Evolutionary conservation across 495 filamentous ascomycete genomes (phyloP).

Genomic region (Penicillium mononematosum): DNA sequence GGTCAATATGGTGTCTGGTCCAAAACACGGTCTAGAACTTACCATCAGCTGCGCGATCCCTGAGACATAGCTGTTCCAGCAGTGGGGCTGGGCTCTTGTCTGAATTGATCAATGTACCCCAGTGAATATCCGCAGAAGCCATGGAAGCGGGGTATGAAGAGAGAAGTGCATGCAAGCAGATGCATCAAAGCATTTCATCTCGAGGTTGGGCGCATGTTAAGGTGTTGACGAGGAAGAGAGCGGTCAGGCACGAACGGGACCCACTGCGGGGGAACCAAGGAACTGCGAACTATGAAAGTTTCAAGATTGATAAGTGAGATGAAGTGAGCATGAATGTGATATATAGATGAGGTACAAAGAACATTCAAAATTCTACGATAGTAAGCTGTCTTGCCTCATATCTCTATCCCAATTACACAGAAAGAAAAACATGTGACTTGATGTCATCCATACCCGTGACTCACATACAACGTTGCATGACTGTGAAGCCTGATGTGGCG

Average conservation of each 20-base stretch:
- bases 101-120: constrained; percentile 79
- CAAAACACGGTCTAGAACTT: constrained; percentile 32
- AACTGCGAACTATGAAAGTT: constrained; percentile 7
- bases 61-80: constrained; percentile 73
- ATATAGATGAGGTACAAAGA: neutral
- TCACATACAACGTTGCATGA: constrained; percentile 5
- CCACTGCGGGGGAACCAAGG: constrained; percentile 35
- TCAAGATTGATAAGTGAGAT: too few relatives aligned
- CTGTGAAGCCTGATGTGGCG: constrained; percentile 15
- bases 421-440: neutral
- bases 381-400: too few relatives aligned
- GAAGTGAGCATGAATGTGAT: neutral
- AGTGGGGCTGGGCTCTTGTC: constrained; percentile 75
- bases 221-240: constrained; percentile 14
- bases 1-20: constrained; percentile 1
- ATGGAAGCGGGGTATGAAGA: constrained; percentile 25
- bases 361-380: neutral
- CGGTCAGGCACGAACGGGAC: constrained; percentile 42
- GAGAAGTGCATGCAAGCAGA: constrained; percentile 19
- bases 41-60: constrained; percentile 83
- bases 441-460: constrained; percentile 2
- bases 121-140: constrained; percentile 52
- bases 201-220: constrained; percentile 2
- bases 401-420: too few relatives aligned
- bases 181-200: constrained; percentile 20